Evolutionary conservation across 2,329 filamentous ascomycete species (phyloP).

Genomic region (Amesomyces nigricolor): DNA sequence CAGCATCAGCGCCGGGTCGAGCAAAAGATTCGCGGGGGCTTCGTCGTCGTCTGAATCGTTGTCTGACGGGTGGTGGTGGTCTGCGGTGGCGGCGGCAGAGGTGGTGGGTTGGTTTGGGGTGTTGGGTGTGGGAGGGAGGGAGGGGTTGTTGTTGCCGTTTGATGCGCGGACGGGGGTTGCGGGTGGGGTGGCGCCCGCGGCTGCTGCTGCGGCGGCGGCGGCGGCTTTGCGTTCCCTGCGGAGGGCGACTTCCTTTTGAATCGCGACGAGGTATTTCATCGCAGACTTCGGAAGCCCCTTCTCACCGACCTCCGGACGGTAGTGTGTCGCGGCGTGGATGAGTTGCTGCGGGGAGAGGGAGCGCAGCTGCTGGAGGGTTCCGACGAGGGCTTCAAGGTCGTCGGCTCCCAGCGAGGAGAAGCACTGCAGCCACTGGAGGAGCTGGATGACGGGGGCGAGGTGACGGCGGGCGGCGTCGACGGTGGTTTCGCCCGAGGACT

Average conservation of each 20-base stretch:
- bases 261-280: constrained; percentile 74
- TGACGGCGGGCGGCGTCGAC: constrained; percentile 79
- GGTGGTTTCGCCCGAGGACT: constrained; percentile 77
- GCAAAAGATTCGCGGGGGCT: constrained; percentile 66
- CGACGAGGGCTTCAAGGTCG: constrained; percentile 81
- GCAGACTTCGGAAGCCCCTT: constrained; percentile 84
- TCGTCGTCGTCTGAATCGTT: constrained; percentile 57
- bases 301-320: constrained; percentile 90
- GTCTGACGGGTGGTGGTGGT: constrained; percentile 28
- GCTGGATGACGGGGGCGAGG: constrained; percentile 82
- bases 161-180: constrained; percentile 38
- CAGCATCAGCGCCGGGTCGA: constrained; percentile 87
- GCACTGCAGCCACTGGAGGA: constrained; percentile 95
- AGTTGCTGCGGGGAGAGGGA: constrained; percentile 80
- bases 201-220: constrained; percentile 44
- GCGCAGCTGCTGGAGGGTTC: constrained; percentile 83
- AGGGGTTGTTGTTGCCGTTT: constrained; percentile 35
- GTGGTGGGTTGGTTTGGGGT: constrained; percentile 2
- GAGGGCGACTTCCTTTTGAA: constrained; percentile 67
- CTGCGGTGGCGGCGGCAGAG: too few species aligned
- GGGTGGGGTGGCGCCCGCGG: constrained; percentile 36
- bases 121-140: constrained; percentile 31
- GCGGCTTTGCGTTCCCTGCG: constrained; percentile 47
- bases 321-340: constrained; percentile 86
- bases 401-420: constrained; percentile 86